Percentiles rank a stretch among this genome's conserved stretches.
Conservation (phyloP, 305 asterid species). For the Caryopteris hybrid region DNA sequence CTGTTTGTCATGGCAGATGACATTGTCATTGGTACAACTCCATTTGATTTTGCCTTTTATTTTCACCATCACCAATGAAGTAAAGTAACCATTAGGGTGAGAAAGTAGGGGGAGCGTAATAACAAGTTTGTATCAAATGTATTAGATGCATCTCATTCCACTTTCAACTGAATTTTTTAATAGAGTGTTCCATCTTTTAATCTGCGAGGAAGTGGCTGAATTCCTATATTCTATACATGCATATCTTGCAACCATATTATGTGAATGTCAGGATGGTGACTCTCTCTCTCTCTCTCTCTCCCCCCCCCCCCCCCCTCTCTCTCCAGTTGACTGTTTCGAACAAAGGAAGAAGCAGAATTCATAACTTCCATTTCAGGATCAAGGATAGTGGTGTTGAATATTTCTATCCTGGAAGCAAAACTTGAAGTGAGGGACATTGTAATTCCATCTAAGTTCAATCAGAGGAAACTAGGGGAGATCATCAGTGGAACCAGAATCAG, state of each 20-base stretch:
- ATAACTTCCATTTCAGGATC: slow-evolving; percentile 71
- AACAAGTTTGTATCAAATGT: not conserved
- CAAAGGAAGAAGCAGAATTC: slow-evolving; percentile 54
- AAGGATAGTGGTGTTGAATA: slow-evolving; percentile 71
- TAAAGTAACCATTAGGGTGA: too few species aligned
- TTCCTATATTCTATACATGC: not conserved
- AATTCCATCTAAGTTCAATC: not conserved
- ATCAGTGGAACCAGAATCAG: not conserved
- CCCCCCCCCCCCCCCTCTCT: too few species aligned
- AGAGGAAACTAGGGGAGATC: not conserved
- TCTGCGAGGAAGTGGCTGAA: not conserved
- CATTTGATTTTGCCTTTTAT: not conserved
- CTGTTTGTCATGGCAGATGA: too few species aligned
- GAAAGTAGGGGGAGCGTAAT: not conserved
- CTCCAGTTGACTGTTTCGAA: slow-evolving; percentile 61
- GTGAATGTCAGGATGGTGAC: slow-evolving; percentile 2
- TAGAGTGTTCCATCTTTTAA: too few species aligned
- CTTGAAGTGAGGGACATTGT: slow-evolving; percentile 25
- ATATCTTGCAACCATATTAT: not conserved
- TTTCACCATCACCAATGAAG: not conserved
- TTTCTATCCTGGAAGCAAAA: slow-evolving; percentile 73
- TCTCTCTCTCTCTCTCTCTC: not conserved
- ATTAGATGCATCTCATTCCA: not conserved
- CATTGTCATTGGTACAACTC: too few species aligned
- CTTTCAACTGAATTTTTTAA: not conserved